A percentile compares a stretch with the other conserved stretches of the same genome.
phyloP scores from a whole-genome alignment of 192 early-diverging fungal genomes.

The Podila verticillata region DNA sequence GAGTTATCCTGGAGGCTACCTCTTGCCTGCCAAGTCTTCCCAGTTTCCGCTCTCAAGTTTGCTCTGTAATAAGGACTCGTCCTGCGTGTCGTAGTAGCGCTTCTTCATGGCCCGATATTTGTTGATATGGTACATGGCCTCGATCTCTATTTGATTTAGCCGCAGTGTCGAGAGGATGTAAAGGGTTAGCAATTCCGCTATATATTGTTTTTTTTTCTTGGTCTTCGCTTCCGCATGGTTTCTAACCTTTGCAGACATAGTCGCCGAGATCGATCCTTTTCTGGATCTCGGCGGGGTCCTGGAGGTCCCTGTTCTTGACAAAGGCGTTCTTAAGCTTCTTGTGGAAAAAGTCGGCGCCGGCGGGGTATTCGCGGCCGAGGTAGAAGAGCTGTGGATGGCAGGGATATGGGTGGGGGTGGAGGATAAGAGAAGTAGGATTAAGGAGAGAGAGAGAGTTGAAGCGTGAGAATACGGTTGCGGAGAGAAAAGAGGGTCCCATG shows the following conservation, averaged over 20 bases:
- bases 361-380: conserved; percentile 43
- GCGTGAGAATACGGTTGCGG: no score
- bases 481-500: no score
- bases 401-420: not conserved
- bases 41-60: conserved; percentile 31
- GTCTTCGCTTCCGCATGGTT: not conserved
- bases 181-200: not conserved
- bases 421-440: not conserved
- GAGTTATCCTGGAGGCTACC: not conserved
- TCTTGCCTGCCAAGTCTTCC: conserved; percentile 7
- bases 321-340: conserved; percentile 38
- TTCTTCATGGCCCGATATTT: conserved; percentile 52
- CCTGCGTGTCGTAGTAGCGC: conserved; percentile 27
- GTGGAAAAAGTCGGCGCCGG: conserved; percentile 44
- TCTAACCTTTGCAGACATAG: conserved; percentile 44
- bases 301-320: conserved; percentile 43
- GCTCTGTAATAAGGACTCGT: conserved; percentile 17
- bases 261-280: conserved; percentile 49
- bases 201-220: not conserved
- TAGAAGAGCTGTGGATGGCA: conserved; percentile 17
- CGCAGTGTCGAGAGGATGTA: not conserved
- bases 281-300: conserved; percentile 36
- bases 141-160: conserved; percentile 38
- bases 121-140: conserved; percentile 54
- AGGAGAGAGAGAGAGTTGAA: not conserved